These are phyloP conservation scores for Naematelia aurantialba DNA, from an alignment of 768 basidiomycete species.

Conservation along the genomic window DNA sequence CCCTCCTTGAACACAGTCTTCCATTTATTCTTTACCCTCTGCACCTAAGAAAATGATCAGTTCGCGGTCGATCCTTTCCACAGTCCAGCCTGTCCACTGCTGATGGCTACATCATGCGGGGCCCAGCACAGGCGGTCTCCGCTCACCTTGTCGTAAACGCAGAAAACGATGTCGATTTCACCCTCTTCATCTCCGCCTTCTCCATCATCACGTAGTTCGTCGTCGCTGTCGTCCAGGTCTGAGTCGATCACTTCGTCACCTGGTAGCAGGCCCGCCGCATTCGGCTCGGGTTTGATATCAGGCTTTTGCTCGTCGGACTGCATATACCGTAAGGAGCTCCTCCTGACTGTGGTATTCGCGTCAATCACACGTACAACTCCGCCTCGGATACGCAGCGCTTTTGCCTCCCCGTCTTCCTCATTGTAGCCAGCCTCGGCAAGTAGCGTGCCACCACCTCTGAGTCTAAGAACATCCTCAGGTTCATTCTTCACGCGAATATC, in stretches of 20 bases:
- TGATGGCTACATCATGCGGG: background rate
- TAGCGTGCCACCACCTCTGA: conserved; percentile 35
- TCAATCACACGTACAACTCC: background rate
- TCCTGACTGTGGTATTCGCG: background rate
- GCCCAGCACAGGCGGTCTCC: background rate
- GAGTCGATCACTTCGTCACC: conserved; percentile 83
- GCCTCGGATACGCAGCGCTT: background rate
- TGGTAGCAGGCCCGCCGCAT: conserved; percentile 50
- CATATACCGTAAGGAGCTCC: too few relatives aligned
- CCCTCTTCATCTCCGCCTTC: conserved; percentile 60
- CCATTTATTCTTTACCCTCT: conserved; percentile 99
- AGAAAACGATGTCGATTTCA: conserved; percentile 89
- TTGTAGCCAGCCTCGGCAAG: background rate
- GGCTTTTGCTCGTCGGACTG: conserved; percentile 4
- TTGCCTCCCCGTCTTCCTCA: background rate
- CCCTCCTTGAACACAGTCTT: conserved; percentile 97
- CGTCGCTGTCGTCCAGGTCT: conserved; percentile 83
- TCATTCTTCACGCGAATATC: conserved; percentile 32
- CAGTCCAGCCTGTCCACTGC: background rate
- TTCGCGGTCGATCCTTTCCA: background rate
- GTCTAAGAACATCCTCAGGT: conserved; percentile 32
- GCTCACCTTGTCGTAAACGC: conserved; percentile 93
- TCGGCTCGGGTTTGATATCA: conserved; percentile 36
- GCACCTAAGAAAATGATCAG: conserved; percentile 61
- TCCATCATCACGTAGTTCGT: conserved; percentile 77